phyloP scores from a whole-genome alignment of 2,329 filamentous ascomycete species.

The Pyrenophora graminea region DNA sequence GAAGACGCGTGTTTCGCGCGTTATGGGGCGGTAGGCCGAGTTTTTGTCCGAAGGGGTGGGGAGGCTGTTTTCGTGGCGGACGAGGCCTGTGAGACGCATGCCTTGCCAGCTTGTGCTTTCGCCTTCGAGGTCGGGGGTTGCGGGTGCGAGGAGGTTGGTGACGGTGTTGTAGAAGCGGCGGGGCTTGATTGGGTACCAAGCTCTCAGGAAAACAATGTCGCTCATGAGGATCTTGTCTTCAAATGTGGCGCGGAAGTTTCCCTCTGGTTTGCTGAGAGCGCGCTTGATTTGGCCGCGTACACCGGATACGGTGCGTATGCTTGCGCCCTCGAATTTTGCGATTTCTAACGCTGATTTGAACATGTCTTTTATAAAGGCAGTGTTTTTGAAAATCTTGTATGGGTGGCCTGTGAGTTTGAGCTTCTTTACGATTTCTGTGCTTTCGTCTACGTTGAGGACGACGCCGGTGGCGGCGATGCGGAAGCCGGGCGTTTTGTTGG shows the following conservation, averaged over 20 bases:
- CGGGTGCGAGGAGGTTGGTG: constrained; percentile 78
- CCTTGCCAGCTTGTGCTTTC: constrained; percentile 69
- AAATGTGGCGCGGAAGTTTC: constrained; percentile 94
- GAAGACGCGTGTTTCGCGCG: constrained; percentile 56
- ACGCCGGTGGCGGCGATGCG: constrained; percentile 93
- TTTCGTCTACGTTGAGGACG: constrained; percentile 91
- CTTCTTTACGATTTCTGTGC: constrained; percentile 98
- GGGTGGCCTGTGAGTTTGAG: constrained; percentile 92
- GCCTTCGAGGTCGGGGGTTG: constrained; percentile 36
- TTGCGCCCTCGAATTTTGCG: constrained; percentile 95
- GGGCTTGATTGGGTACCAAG: constrained; percentile 95
- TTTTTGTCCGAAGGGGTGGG: constrained; percentile 80
- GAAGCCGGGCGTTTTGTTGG: constrained; percentile 83
- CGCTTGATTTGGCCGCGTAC: constrained; percentile 97
- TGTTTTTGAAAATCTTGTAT: constrained; percentile 99
- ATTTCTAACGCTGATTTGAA: constrained; percentile 92
- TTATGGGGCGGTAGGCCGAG: constrained; percentile 75
- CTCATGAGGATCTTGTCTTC: constrained; percentile 98
- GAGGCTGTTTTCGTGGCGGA: constrained; percentile 76
- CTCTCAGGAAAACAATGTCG: constrained; percentile 93
- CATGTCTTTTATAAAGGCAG: constrained; percentile 98
- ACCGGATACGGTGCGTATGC: constrained; percentile 94
- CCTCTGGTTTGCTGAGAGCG: constrained; percentile 88
- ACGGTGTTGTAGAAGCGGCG: constrained; percentile 97
- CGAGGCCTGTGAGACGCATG: constrained; percentile 93